Conservation (phyloP, 352 stramenopile species). For the Phytophthora podocarpi region DNA sequence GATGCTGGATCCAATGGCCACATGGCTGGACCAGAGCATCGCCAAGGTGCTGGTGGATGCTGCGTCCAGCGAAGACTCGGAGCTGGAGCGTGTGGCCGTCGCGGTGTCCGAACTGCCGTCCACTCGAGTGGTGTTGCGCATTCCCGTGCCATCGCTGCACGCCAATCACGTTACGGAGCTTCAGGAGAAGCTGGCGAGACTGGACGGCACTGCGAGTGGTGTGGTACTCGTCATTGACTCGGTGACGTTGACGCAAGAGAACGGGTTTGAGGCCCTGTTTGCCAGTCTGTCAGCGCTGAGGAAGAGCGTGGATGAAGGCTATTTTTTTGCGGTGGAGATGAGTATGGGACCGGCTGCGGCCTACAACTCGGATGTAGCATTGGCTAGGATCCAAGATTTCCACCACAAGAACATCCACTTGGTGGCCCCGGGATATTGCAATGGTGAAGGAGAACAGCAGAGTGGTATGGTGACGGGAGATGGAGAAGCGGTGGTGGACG, state of each 20-base stretch:
- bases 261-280: constrained; percentile 31
- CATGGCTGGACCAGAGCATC: constrained; percentile 74
- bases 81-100: constrained; percentile 52
- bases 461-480: constrained; percentile 15
- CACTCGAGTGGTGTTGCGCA: constrained; percentile 61
- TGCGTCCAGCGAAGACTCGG: constrained; percentile 46
- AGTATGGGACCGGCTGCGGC: background rate
- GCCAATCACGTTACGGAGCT: constrained; percentile 23
- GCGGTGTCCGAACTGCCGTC: constrained; percentile 72
- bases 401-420: constrained; percentile 72
- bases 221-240: constrained; percentile 51
- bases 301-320: constrained; percentile 51
- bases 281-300: constrained; percentile 40
- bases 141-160: constrained; percentile 47
- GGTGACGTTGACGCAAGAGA: constrained; percentile 25
- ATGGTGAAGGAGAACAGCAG: constrained; percentile 31
- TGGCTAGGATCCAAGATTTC: constrained; percentile 57
- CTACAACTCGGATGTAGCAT: constrained; percentile 23
- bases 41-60: constrained; percentile 61
- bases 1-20: constrained; percentile 58
- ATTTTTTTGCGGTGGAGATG: constrained; percentile 65
- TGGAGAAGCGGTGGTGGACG: constrained; percentile 38
- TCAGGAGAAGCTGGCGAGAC: constrained; percentile 42
- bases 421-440: constrained; percentile 38
- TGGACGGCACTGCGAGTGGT: constrained; percentile 42